Percentiles rank a stretch among this genome's conserved stretches.
Evolutionary conservation across 2,329 filamentous ascomycete species (phyloP).

Genomic region (Pseudophaeomoniella oleicola): DNA sequence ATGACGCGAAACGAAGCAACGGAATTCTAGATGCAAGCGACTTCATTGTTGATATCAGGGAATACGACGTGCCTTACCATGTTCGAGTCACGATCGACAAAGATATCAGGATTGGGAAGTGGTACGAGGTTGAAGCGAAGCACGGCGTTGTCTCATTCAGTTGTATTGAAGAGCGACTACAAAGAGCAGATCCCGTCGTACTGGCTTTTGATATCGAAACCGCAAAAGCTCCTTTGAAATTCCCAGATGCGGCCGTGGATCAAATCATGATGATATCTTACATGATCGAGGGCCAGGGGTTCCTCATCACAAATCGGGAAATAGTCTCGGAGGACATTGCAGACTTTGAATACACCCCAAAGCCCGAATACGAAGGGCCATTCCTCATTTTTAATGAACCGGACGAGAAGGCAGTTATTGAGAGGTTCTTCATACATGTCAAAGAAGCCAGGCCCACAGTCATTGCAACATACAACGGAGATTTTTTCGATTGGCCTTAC

Average conservation of each 20-base stretch:
- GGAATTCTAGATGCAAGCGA: constrained; percentile 81
- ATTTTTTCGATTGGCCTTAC: constrained; percentile 99
- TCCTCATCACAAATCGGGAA: constrained; percentile 93
- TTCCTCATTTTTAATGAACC: constrained; percentile 99
- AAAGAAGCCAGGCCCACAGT: constrained; percentile 90
- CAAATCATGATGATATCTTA: constrained; percentile 99
- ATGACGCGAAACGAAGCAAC: constrained; percentile 66
- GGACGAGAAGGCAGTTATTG: constrained; percentile 73
- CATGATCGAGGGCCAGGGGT: constrained; percentile 98
- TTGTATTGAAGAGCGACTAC: constrained; percentile 73
- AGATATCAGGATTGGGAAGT: constrained; percentile 90
- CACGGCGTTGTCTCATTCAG: constrained; percentile 74
- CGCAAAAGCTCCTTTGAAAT: constrained; percentile 87
- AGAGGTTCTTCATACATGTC: constrained; percentile 89
- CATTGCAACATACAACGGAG: constrained; percentile 99
- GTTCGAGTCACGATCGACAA: constrained; percentile 96
- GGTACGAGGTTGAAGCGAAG: constrained; percentile 92
- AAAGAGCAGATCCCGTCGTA: constrained; percentile 89
- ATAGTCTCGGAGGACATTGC: constrained; percentile 95
- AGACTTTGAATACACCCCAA: constrained; percentile 97
- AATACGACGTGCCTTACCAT: constrained; percentile 98
- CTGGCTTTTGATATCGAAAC: constrained; percentile 99
- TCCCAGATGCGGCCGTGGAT: constrained; percentile 85
- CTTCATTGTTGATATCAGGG: constrained; percentile 94
- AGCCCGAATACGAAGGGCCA: constrained; percentile 83